Conservation (phyloP, 2,329 filamentous ascomycete genomes). For the Fusarium papillatum region DNA sequence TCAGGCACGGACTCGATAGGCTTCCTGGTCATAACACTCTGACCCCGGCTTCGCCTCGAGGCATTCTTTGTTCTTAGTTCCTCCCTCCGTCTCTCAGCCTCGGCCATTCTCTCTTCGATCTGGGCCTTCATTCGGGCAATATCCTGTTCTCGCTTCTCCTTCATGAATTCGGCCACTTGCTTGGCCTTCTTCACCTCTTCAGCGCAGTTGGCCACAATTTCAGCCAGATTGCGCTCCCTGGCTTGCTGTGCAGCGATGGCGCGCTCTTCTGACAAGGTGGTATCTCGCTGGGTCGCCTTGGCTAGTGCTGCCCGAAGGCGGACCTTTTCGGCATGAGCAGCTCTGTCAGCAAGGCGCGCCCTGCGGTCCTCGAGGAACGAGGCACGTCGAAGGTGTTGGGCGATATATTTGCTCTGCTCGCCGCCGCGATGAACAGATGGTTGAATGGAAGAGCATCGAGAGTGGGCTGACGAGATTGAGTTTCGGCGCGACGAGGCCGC, state of each 20-base stretch:
- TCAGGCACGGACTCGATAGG: conserved; percentile 62
- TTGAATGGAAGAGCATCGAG: conserved; percentile 73
- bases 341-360: conserved; percentile 83
- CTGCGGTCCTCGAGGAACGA: conserved; percentile 87
- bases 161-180: conserved; percentile 85
- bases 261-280: conserved; percentile 78
- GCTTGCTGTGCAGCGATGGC: conserved; percentile 84
- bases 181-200: conserved; percentile 88
- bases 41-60: conserved; percentile 65
- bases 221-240: conserved; percentile 83
- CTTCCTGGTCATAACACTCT: conserved; percentile 66
- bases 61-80: conserved; percentile 70
- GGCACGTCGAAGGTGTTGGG: conserved; percentile 83
- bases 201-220: conserved; percentile 85
- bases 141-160: conserved; percentile 83
- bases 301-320: conserved; percentile 80
- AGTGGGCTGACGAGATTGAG: conserved; percentile 83
- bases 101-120: conserved; percentile 85
- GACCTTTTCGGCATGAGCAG: conserved; percentile 87
- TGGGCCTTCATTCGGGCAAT: conserved; percentile 77
- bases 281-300: conserved; percentile 76
- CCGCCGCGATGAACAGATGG: conserved; percentile 63
- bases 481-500: conserved; percentile 85
- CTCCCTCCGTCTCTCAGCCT: conserved; percentile 80
- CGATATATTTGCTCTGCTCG: conserved; percentile 83